Conservation (phyloP, 179 eudicot genomes). For the Carnegiea gigantea region DNA sequence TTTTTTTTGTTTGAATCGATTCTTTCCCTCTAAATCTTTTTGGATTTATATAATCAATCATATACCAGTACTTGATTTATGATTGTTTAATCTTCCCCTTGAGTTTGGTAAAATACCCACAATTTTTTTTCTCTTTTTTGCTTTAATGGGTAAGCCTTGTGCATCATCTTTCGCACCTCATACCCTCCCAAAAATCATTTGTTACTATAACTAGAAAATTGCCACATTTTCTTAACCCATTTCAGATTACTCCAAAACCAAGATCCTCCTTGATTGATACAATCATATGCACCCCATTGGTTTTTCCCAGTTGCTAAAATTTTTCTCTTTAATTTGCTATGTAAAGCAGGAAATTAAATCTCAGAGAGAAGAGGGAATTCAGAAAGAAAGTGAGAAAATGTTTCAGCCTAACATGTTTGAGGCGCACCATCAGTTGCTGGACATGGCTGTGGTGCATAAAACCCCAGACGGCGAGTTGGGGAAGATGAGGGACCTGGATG, state of each 20-base stretch:
- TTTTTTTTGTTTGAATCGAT: background rate
- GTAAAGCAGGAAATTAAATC: background rate
- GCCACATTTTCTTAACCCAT: slow-evolving; percentile 24
- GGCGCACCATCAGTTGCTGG: slow-evolving; percentile 35
- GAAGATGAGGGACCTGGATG: slow-evolving; percentile 40
- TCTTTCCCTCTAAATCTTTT: background rate
- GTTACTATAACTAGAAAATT: slow-evolving; percentile 26
- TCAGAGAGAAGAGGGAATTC: background rate
- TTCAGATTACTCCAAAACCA: slow-evolving; percentile 21
- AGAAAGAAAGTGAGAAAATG: slow-evolving; percentile 23
- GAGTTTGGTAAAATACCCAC: slow-evolving; percentile 24
- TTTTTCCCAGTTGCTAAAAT: background rate
- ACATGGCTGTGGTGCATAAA: slow-evolving; percentile 32
- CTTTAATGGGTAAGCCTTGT: slow-evolving; percentile 22
- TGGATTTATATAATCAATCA: background rate
- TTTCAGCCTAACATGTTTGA: slow-evolving; percentile 50
- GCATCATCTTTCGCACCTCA: slow-evolving; percentile 23
- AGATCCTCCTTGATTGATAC: slow-evolving; percentile 15
- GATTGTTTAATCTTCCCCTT: background rate
- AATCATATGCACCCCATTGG: background rate
- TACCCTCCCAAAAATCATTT: slow-evolving; percentile 24
- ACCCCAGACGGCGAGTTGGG: slow-evolving; percentile 48
- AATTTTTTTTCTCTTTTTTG: background rate
- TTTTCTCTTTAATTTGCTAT: background rate
- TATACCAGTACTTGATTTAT: background rate